Percentiles rank a stretch among this genome's conserved stretches.
Evolutionary conservation across 2,329 filamentous ascomycete genomes (phyloP).

Genomic region (Hypoxylon sp.): DNA sequence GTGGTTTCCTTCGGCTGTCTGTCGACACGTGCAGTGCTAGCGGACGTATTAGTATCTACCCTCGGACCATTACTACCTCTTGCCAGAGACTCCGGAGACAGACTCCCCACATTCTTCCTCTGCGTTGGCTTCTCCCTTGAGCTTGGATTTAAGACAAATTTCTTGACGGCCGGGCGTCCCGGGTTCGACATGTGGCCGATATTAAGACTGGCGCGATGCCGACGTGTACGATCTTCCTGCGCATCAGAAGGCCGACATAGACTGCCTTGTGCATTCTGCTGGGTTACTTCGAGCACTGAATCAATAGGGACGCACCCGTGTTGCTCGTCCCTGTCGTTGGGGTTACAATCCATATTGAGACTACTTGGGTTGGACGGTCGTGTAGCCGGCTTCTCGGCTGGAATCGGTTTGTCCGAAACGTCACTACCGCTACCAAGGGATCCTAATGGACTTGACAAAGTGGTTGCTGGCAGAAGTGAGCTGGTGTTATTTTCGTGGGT

Average conservation of each 20-base stretch:
- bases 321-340: not conserved
- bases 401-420: too few species aligned
- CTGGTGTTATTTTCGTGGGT: not conserved
- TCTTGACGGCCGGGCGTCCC: constrained; percentile 8
- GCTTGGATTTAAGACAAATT: not conserved
- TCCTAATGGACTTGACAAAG: too few species aligned
- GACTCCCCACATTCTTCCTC: not conserved
- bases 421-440: too few species aligned
- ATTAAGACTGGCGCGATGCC: not conserved
- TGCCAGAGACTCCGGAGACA: not conserved
- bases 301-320: not conserved
- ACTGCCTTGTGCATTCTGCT: not conserved
- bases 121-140: constrained; percentile 3
- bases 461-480: too few species aligned
- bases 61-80: not conserved
- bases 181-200: not conserved
- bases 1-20: not conserved
- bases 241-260: not conserved
- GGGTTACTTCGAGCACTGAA: not conserved
- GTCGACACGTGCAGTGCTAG: not conserved
- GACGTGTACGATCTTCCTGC: not conserved
- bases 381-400: not conserved
- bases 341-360: not conserved
- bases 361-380: not conserved
- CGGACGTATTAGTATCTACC: not conserved